These are phyloP conservation scores for Kwoniella sp. DNA, from an alignment of 768 basidiomycete genomes.

Conservation along the genomic window DNA sequence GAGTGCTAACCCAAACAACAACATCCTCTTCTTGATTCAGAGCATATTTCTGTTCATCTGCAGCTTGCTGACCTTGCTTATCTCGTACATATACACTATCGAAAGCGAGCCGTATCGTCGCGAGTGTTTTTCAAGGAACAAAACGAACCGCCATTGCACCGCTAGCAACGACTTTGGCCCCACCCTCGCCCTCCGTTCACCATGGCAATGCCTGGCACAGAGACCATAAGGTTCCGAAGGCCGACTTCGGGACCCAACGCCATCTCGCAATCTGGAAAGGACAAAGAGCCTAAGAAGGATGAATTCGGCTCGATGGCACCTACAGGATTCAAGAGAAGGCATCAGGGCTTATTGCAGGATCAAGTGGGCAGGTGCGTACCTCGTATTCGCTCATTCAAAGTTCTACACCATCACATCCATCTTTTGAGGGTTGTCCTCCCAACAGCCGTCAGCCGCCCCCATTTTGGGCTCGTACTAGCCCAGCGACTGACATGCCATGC, in stretches of 20 bases:
- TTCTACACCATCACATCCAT: neutral
- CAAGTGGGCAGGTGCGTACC: constrained; percentile 46
- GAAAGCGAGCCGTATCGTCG: too few species aligned
- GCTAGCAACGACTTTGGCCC: too few species aligned
- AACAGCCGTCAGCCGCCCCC: neutral
- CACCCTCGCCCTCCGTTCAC: neutral
- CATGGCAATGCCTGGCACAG: constrained; percentile 53
- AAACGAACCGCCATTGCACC: neutral
- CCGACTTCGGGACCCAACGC: constrained; percentile 52
- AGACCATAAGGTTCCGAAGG: constrained; percentile 50
- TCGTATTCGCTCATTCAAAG: too few species aligned
- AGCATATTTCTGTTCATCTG: too few species aligned
- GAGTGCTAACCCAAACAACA: neutral
- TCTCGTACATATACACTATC: too few species aligned
- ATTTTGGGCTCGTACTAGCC: neutral
- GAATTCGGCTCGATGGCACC: constrained; percentile 44
- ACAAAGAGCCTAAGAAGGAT: constrained; percentile 35
- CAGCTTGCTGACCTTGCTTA: too few species aligned
- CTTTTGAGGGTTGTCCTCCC: neutral
- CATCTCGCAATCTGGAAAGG: constrained; percentile 10
- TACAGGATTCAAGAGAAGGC: constrained; percentile 50
- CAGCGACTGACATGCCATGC: too few species aligned
- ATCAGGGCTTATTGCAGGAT: constrained; percentile 55
- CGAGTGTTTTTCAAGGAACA: too few species aligned
- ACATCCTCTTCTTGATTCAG: too few species aligned